Base-by-base conservation (phyloP, 371 early-diverging fungal species). In the Mucor indicus region DNA sequence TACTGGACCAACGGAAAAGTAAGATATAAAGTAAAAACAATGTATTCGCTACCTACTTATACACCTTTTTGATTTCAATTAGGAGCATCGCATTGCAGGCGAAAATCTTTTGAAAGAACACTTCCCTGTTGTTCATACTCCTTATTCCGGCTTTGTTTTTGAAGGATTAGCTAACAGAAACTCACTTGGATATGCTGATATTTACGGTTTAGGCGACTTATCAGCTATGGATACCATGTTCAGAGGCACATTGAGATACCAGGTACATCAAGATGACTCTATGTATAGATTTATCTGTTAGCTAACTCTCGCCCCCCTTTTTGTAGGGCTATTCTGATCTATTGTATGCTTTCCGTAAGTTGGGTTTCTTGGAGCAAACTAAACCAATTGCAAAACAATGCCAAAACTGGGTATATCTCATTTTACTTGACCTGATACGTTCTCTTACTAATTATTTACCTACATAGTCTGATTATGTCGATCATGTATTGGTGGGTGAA, bases 111-210 rank as follows among this genome's bases (percentile, higher is more conserved):
- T 91, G 62, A 81, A 81, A 64, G 53, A 72, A 35, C 81, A 79
- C 40, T 82, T 80, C 55, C 76, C 80, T 25, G 52, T 63, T 37
- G 79, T 77, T 54, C 85, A 74, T 47, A 90, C 83, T 62, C 75
- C 67, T 24, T 89, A 82, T 68, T 84, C 86, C 22, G 93, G 86
- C 3, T 92, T 91, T 52, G 86, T 81, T 1, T 87, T 92, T 50
- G 93, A 89, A 64, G 93, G 86, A 21, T 60, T 92, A 21, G 86
- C 95, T 50, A 95, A 95, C 68, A 77, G 95, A 16, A 89, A 95
- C 52, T 75, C 84, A 9, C 57, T 85, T 17, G 68, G 70, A 23
- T 92, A 90, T 75, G 66, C 76, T 43, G 68, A 85, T 62, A 72
- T 75, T 13, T 86, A 86, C 47, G 77, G 79, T 1, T 55, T 90